Conservation (phyloP, 768 basidiomycete genomes). For the Termitomyces sp. region DNA sequence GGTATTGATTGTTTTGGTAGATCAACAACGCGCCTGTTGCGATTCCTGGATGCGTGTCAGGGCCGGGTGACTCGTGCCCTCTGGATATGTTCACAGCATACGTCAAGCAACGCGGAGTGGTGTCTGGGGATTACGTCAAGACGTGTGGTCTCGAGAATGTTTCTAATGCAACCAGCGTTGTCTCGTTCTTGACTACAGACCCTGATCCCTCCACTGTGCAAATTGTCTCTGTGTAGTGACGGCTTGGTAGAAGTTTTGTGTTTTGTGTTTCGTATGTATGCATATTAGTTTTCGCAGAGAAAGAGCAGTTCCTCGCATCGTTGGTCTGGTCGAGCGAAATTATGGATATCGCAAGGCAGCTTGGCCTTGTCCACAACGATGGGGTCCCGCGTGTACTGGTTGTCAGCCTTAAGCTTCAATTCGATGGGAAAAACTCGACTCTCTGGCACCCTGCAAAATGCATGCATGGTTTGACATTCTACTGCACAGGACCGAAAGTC, state of each 20-base stretch:
- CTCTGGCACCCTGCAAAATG: too few relatives aligned
- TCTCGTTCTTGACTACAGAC: slow-evolving; percentile 18
- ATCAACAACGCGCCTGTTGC: slow-evolving; percentile 36
- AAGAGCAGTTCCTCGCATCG: too few relatives aligned
- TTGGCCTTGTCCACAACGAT: too few relatives aligned
- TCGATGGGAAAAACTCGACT: too few relatives aligned
- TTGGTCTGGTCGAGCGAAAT: too few relatives aligned
- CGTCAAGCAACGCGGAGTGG: slow-evolving; percentile 20
- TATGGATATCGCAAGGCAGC: too few relatives aligned
- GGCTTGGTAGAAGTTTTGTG: neutral
- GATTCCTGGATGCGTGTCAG: slow-evolving; percentile 33
- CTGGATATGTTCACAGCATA: slow-evolving; percentile 27
- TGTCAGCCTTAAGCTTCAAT: too few relatives aligned
- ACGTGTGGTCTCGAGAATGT: slow-evolving; percentile 28
- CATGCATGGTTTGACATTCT: too few relatives aligned
- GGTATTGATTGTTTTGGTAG: slow-evolving; percentile 5
- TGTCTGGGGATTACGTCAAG: slow-evolving; percentile 32
- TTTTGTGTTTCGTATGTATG: neutral
- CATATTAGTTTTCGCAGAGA: neutral
- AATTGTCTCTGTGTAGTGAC: slow-evolving; percentile 2
- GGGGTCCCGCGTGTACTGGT: too few relatives aligned
- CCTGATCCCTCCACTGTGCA: slow-evolving; percentile 9
- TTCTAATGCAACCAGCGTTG: slow-evolving; percentile 19
- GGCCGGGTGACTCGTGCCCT: slow-evolving; percentile 35
- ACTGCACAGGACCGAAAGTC: too few relatives aligned